Evolutionary conservation across 768 basidiomycete species (phyloP), one percentile per base, ranked within the genome.

Genomic region (Podaxis pistillaris): DNA sequence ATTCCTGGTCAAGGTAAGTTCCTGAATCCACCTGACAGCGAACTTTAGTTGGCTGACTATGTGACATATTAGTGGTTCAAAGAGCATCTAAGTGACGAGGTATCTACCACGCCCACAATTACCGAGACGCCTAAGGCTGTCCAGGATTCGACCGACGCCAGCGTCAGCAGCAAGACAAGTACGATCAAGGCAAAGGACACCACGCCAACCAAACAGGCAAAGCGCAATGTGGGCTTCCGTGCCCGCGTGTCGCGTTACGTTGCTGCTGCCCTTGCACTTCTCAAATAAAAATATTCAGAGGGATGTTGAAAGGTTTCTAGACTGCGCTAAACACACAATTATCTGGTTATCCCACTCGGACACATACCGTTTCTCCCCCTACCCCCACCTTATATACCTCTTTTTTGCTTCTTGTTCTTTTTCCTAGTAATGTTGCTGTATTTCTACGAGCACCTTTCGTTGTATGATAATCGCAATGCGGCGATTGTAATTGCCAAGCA

Each of bases 1-100:
- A 63, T 86, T 86, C 74, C 69, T 88, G 13, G 68, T 81, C 50
- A 77, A 87, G 78, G 86, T 84, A 60, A 50, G 75, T 63, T 28
- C 56, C 38, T 36, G 28, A 24, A 28, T 22, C 28, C 24, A 49
- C 12, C 41, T n/a, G 53, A 51, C 33, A 13, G 11, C 12, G 22
- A 44, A 40, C 4, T 54, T 57, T 17, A 44, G 2, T 30, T 41
- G 17, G 47, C 41, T 36, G 63, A 33, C 36, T 36, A 59, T 58
- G 26, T 6, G 33, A 9, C 19, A 15, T 51, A 47, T 3, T 58
- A 81, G 79, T 81, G 77, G 77, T 80, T 81, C 67, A 71, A 71
- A 22, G 76, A 77, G 22, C 74, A 78, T 65, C 71, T 73, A 26
- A 53, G 68, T 15, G 40, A 24, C 9, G 57, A 62, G 7, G 44